Conservation (phyloP, 768 basidiomycete species). For the Leccinum rimulosum region DNA sequence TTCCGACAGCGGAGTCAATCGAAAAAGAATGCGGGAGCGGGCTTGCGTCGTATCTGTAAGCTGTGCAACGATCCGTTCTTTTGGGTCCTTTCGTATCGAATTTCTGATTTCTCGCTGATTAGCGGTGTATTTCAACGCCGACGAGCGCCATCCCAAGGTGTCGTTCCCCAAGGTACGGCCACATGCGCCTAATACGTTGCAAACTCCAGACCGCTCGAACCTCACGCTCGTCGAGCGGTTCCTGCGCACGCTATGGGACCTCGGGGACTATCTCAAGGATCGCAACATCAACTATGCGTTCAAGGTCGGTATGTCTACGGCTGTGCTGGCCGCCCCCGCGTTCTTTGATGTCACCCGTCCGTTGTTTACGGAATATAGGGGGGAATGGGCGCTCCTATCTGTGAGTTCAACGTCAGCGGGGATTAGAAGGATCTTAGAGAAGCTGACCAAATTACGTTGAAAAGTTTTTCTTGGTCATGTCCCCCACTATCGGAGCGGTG, state of each 20-base stretch:
- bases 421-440: conserved; percentile 6
- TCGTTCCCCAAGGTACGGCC: conserved; percentile 80
- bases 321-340: conserved; percentile 82
- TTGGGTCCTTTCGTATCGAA: background rate
- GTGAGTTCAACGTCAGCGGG: conserved; percentile 40
- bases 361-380: conserved; percentile 76
- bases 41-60: conserved; percentile 45
- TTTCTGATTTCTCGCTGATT: conserved; percentile 4
- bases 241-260: conserved; percentile 69
- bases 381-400: conserved; percentile 96
- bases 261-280: conserved; percentile 63
- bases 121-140: conserved; percentile 56
- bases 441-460: conserved; percentile 5
- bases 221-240: conserved; percentile 61
- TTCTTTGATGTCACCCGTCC: conserved; percentile 80
- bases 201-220: conserved; percentile 64
- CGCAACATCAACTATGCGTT: conserved; percentile 83
- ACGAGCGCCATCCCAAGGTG: conserved; percentile 47
- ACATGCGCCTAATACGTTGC: conserved; percentile 83
- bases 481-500: conserved; percentile 85
- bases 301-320: conserved; percentile 82
- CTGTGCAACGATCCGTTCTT: background rate
- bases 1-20: conserved; percentile 13
- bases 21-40: conserved; percentile 17
- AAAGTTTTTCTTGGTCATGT: conserved; percentile 88